Percentiles rank a stretch among this genome's conserved stretches.
Evolutionary conservation across 2,329 filamentous ascomycete genomes (phyloP).

Genomic region (Sporothrix protearum): DNA sequence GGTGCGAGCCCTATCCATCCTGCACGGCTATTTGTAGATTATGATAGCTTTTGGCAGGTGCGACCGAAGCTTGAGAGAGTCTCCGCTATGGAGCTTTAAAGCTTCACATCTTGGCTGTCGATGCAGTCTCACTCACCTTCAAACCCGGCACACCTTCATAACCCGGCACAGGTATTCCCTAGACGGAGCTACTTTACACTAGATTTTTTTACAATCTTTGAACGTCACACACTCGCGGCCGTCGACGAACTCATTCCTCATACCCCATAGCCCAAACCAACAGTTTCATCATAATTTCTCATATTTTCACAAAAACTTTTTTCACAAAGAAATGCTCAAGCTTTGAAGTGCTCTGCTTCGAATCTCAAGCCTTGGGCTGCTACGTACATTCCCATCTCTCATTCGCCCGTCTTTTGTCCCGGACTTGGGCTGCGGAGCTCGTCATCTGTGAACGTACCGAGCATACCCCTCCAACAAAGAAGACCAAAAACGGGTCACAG

Average conservation of each 20-base stretch:
- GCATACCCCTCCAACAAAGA: not conserved
- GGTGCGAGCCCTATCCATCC: not conserved
- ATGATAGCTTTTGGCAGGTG: constrained; percentile 16
- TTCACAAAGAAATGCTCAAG: not conserved
- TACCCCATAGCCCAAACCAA: not conserved
- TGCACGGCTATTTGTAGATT: constrained; percentile 11
- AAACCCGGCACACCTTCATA: not conserved
- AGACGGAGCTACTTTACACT: not conserved
- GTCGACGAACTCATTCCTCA: not conserved
- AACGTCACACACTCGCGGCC: not conserved
- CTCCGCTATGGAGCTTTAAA: constrained; percentile 10
- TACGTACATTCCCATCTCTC: not conserved
- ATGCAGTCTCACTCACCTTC: not conserved
- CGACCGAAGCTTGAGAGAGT: not conserved
- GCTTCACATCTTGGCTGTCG: not conserved
- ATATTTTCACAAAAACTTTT: no score
- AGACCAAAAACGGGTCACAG: not conserved
- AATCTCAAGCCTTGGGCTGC: not conserved
- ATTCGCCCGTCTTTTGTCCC: not conserved
- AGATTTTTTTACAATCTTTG: not conserved
- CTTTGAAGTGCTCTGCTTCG: not conserved
- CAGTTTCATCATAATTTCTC: not conserved
- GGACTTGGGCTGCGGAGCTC: not conserved
- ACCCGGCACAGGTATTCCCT: not conserved
- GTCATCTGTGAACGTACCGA: not conserved